A percentile compares a stretch with the other conserved stretches of the same genome.
phyloP scores from a whole-genome alignment of 2,329 filamentous ascomycete species.

The Fusarium concolor region DNA sequence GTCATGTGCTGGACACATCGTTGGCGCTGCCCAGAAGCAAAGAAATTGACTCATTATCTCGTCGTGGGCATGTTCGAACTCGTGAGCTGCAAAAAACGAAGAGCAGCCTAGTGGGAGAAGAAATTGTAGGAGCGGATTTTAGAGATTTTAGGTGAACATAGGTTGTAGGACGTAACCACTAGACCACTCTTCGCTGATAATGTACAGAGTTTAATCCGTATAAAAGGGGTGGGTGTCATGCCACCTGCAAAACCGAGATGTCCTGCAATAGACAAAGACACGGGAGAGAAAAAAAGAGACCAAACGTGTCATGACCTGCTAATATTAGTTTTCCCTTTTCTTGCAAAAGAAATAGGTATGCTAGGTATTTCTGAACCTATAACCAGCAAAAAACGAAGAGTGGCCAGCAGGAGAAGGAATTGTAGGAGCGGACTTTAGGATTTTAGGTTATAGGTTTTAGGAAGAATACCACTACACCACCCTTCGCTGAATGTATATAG shows the following conservation, averaged over 20 bases:
- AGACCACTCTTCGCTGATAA: background rate
- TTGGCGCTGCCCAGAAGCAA: background rate
- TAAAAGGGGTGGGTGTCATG: too few relatives aligned
- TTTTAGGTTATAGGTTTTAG: background rate
- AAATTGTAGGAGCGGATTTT: background rate
- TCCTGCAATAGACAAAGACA: too few relatives aligned
- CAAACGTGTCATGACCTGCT: too few relatives aligned
- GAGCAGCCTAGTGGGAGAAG: background rate
- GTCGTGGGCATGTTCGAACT: background rate
- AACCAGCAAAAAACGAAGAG: constrained; percentile 5
- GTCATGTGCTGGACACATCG: background rate
- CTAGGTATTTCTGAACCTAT: background rate
- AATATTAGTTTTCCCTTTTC: too few relatives aligned
- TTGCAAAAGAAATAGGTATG: too few relatives aligned
- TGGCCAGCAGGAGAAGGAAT: background rate
- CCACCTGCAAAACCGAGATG: too few relatives aligned
- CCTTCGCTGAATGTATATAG: background rate
- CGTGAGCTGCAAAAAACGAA: background rate
- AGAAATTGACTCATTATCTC: background rate
- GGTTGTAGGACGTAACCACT: background rate
- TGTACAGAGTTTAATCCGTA: too few relatives aligned
- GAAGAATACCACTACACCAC: constrained; percentile 2
- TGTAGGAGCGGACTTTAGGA: background rate
- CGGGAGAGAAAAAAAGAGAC: too few relatives aligned
- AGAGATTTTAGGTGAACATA: background rate